Base-by-base conservation (phyloP, 192 early-diverging fungal species). In the Phlyctochytrium bullatum region DNA sequence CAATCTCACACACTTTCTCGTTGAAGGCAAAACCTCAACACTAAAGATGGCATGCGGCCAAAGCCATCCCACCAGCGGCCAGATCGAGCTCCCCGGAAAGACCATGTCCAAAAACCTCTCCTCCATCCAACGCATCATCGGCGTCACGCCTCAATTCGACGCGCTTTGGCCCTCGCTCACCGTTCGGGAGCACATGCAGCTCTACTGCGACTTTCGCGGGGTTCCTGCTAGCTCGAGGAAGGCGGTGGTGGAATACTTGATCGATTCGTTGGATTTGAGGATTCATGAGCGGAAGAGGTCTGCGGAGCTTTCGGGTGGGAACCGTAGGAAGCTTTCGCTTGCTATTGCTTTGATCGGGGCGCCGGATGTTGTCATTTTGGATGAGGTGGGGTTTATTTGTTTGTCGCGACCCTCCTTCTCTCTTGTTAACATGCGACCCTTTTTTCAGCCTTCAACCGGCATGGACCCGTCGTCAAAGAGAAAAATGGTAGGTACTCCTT, bases 91-190 rank as follows among this genome's bases (percentile, higher is more conserved):
- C n/a, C 47, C 56, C 33, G 34, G 36, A 3, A 2, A 67, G 23
- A 28, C 34, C 3, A 23, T 67, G 1, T 2, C 59, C 23, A 2
- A 34, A 1, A 40, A 67, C 54, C 54, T 67, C 56, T 14, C 3
- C 10, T 34, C 29, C 3, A 56, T 83, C 12, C 81, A 78, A 52
- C 71, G 73, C 34, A 61, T 66, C 28, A 81, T 84, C 66, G 77
- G 80, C 31, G 68, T 84, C 35, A 62, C 59, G n/a, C 67, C 67
- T 23, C 67, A 68, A 52, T 29, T 67, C 35, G 79, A 80, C 36
- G 60, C 64, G 23, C 64, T 80, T 3, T 81, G 78, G 77, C 60
- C 71, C 2, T 53, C 64, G 20, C 59, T 81, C n/a, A 80, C 79
- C 2, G 71, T 62, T 14, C 47, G 47, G 3, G 79, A 80, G 50